Base-by-base conservation (phyloP, 2,329 filamentous ascomycete species). In the Bertia moriformis region DNA sequence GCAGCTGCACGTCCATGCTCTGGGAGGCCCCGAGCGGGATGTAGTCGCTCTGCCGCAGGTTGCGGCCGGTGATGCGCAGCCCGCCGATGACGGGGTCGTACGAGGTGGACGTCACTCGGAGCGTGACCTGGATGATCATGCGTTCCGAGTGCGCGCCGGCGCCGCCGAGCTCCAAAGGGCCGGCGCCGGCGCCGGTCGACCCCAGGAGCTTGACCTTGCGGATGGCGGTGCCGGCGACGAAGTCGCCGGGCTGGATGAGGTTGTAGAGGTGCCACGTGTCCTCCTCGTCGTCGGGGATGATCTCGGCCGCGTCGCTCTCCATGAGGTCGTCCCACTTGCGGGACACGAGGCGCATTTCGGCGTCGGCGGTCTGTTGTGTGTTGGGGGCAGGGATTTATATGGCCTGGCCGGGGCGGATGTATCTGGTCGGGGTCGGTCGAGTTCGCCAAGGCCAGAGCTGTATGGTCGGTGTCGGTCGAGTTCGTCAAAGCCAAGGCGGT, bases 251-350 rank as follows among this genome's bases (percentile, higher is more conserved):
- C 7, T 63, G 57, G 48, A 77, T 73, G 43, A 77, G 61, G 56
- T 76, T 76, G 53, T 76, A 73, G 47, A 69, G 69, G 44, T 76
- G 71, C 71, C 71, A 76, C 32, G 36, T 20, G 20, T 18, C 17
- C 14, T 18, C 32, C 7, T 7, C 14, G 14, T 36, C 14, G 14
- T n/a, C 32, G 32, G 32, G 17, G 14, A 36, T n/a, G 32, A 36
- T 7, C 15, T 36, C 32, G 22, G n/a, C 22, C 7, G 22, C 22
- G 7, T 27, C 22, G 22, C 22, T n/a, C n/a, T 27, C 7, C 22
- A 27, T 27, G 22, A 27, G 22, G 7, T 27, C 22, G 22, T 27
- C n/a, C 22, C 22, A 27, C 22, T 27, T 27, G 22, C 22, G 22
- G 7, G 22, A 27, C n/a, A 27, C 22, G 7, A 27, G 22, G 7